Conservation (phyloP, 192 early-diverging fungal genomes). For the Backusella macrospora region DNA sequence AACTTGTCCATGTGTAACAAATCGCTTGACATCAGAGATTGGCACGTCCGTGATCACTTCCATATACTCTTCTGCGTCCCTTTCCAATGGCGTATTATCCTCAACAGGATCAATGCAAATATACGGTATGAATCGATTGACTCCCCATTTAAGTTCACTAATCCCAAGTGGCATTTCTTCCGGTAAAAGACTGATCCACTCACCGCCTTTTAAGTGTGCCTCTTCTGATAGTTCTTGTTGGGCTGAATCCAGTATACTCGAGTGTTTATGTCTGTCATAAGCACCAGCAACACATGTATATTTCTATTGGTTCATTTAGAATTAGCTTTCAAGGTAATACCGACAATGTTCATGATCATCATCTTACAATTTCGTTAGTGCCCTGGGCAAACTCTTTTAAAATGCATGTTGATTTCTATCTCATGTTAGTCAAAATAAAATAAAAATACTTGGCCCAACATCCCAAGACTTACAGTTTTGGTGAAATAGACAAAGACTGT, state of each 20-base stretch:
- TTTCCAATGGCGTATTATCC: slow-evolving; percentile 43
- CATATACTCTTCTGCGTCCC: slow-evolving; percentile 58
- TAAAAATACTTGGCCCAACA: neutral
- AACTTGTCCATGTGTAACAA: slow-evolving; percentile 46
- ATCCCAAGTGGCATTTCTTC: slow-evolving; percentile 49
- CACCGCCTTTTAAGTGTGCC: slow-evolving; percentile 52
- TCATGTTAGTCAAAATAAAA: neutral
- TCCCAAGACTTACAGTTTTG: slow-evolving; percentile 35
- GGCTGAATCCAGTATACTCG: slow-evolving; percentile 51
- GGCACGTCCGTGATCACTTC: slow-evolving; percentile 40
- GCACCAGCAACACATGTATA: slow-evolving; percentile 62
- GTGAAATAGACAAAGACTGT: slow-evolving; percentile 57
- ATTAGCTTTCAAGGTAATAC: neutral
- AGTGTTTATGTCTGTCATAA: slow-evolving; percentile 55
- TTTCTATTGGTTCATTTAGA: slow-evolving; percentile 35
- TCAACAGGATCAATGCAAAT: slow-evolving; percentile 49
- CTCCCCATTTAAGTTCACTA: slow-evolving; percentile 62
- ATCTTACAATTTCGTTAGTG: slow-evolving; percentile 53
- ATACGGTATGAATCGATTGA: slow-evolving; percentile 61
- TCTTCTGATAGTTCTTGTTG: slow-evolving; percentile 62
- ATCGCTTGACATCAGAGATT: slow-evolving; percentile 32
- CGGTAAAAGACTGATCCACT: slow-evolving; percentile 50
- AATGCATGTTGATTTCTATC: slow-evolving; percentile 59
- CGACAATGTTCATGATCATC: neutral
- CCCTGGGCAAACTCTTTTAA: slow-evolving; percentile 64